Evolutionary conservation across 768 basidiomycete genomes (phyloP), one percentile per base, ranked within the genome.

Genomic region (Mycena rosella): DNA sequence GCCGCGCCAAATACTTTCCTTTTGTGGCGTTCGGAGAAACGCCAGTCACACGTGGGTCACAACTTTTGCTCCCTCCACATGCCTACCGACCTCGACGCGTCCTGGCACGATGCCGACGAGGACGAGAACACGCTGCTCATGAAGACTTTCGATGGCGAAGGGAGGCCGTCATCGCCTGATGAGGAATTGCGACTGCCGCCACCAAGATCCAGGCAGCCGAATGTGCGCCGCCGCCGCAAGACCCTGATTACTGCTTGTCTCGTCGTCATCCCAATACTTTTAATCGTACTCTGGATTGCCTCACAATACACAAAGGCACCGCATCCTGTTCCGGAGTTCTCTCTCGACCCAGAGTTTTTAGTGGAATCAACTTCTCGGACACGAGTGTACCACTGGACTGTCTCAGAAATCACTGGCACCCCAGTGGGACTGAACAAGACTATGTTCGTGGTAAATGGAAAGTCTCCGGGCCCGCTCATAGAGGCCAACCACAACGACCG

Each of bases 371-470:
- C 76, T 1, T 74, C 84, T 15, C 80, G 77, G 65, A 84, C 83
- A 18, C 78, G 86, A n/a, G 76, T 75, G 34, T 84, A 79, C 57
- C 79, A 80, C 48, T 86, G 84, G 78, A 78, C 78, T n/a, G 73
- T 86, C 10, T 76, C 78, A 15, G 73, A 80, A 65, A 73, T 79
- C n/a, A 65, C 65, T 4, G 80, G 82, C 2, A 75, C 83, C 1
- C 84, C 82, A 1, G 83, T 26, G 3, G 85, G 82, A 45, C 75
- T 81, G 36, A 70, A 79, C 49, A 78, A 81, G 48, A 72, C 73
- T 0, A 83, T 86, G 83, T 74, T 85, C 5, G 85, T 85, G 52
- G 84, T 87, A 29, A 87, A 87, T 32, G 82, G 85, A 78, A 61
- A 76, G 54, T 82, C 72, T 45, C 81, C 81, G 11, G 81, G 81